These are phyloP conservation scores for Zoysia pacifica DNA, from an alignment of 176 grass and related monocot genomes.

Conservation along the genomic window DNA sequence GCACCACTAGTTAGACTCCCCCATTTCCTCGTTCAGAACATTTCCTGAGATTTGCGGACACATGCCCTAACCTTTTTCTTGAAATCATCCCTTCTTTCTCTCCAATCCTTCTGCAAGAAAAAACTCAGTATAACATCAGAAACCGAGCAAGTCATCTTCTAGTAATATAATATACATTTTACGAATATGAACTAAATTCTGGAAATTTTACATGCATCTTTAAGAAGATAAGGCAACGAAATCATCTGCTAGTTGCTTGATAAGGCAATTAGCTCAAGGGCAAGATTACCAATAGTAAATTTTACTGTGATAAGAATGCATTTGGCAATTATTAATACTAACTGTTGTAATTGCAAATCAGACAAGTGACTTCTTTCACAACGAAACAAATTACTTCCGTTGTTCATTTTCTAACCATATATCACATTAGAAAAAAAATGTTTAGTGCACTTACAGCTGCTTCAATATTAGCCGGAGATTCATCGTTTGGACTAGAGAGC, in stretches of 20 bases:
- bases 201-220: background rate
- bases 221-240: no score
- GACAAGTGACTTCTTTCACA: background rate
- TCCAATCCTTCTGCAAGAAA: constrained; percentile 92
- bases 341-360: constrained; percentile 14
- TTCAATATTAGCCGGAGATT: constrained; percentile 91
- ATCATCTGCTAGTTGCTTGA: no score
- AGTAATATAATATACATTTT: background rate
- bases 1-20: constrained; percentile 39
- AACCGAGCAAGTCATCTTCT: background rate
- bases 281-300: background rate
- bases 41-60: constrained; percentile 86
- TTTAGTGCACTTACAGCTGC: constrained; percentile 72
- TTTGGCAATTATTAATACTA: background rate
- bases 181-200: background rate
- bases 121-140: constrained; percentile 8
- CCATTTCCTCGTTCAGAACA: constrained; percentile 64
- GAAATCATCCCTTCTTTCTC: constrained; percentile 89
- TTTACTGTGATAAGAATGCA: background rate
- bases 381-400: background rate
- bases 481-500: constrained; percentile 93
- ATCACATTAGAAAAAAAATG: constrained; percentile 36
- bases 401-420: background rate
- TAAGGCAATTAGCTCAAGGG: background rate
- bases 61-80: constrained; percentile 84